Evolutionary conservation across 1,284 basidiomycete genomes (phyloP).

Genomic region (Peniophora sp.): DNA sequence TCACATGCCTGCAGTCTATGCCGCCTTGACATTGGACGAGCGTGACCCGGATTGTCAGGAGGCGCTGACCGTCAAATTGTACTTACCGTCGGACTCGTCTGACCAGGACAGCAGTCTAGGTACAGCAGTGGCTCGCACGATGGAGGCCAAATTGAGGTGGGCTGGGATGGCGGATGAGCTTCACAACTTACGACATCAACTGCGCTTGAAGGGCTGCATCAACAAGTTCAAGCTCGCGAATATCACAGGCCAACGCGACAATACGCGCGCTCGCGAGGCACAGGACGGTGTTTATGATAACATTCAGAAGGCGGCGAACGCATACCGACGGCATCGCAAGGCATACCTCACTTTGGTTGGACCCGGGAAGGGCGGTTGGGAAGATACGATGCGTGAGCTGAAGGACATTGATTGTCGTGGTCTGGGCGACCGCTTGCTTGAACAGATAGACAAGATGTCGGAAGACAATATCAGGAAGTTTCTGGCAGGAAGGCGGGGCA

Average conservation of each 20-base stretch:
- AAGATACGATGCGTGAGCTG: slow-evolving; percentile 5
- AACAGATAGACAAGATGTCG: neutral
- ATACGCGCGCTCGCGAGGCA: slow-evolving; percentile 14
- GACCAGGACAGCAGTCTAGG: neutral
- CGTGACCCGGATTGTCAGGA: too few species aligned
- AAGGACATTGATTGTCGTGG: slow-evolving; percentile 9
- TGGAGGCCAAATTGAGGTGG: neutral
- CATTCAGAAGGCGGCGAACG: slow-evolving; percentile 2
- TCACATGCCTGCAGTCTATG: too few species aligned
- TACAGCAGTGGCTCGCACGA: neutral
- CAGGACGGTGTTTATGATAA: slow-evolving; percentile 9
- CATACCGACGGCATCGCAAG: slow-evolving; percentile 6
- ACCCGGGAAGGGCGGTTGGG: slow-evolving; percentile 11
- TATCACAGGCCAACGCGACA: slow-evolving; percentile 17
- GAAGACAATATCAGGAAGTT: neutral
- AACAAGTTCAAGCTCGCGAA: slow-evolving; percentile 20
- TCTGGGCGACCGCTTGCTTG: slow-evolving; percentile 8
- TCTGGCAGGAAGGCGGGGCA: neutral
- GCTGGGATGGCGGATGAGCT: slow-evolving; percentile 20
- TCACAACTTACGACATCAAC: slow-evolving; percentile 17
- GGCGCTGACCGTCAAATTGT: neutral
- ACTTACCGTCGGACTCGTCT: neutral
- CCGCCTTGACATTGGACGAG: too few species aligned
- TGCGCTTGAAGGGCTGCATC: slow-evolving; percentile 17
- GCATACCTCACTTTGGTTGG: slow-evolving; percentile 7